Conservation (phyloP, 1,139 yeast genomes). For the Barnettozyma hawaiiensis region DNA sequence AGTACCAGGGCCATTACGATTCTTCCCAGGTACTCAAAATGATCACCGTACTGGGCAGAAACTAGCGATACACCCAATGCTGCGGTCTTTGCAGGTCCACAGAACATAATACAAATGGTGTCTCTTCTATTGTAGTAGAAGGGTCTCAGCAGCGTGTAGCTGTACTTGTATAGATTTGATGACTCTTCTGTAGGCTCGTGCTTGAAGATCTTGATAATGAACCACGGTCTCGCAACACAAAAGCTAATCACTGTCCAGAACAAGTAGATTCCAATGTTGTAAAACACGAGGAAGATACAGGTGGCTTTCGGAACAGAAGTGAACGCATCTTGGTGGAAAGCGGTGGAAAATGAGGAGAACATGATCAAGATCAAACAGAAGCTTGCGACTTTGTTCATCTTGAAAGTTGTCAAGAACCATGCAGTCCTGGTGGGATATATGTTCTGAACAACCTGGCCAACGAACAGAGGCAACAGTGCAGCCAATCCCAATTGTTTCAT, state of each 20-base stretch:
- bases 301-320: conserved; percentile 62
- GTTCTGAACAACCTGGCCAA: conserved; percentile 81
- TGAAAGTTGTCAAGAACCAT: conserved; percentile 53
- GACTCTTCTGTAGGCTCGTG: conserved; percentile 42
- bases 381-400: conserved; percentile 66
- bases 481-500: conserved; percentile 84
- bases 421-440: conserved; percentile 58
- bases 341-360: conserved; percentile 85
- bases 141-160: conserved; percentile 45
- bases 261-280: conserved; percentile 72
- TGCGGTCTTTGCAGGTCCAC: conserved; percentile 92
- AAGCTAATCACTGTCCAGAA: conserved; percentile 64
- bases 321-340: conserved; percentile 78
- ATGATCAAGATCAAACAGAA: conserved; percentile 73
- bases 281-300: conserved; percentile 69
- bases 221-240: conserved; percentile 55
- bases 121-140: conserved; percentile 68
- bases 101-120: conserved; percentile 72
- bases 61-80: conserved; percentile 83
- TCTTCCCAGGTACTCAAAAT: conserved; percentile 58
- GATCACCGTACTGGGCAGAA: conserved; percentile 71
- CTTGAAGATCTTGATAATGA: conserved; percentile 40
- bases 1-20: conserved; percentile 75
- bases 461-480: conserved; percentile 77
- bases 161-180: conserved; percentile 36